Percentiles rank a stretch among this genome's conserved stretches.
Evolutionary conservation across 2,329 filamentous ascomycete species (phyloP).

Genomic region (Neurospora crassa): DNA sequence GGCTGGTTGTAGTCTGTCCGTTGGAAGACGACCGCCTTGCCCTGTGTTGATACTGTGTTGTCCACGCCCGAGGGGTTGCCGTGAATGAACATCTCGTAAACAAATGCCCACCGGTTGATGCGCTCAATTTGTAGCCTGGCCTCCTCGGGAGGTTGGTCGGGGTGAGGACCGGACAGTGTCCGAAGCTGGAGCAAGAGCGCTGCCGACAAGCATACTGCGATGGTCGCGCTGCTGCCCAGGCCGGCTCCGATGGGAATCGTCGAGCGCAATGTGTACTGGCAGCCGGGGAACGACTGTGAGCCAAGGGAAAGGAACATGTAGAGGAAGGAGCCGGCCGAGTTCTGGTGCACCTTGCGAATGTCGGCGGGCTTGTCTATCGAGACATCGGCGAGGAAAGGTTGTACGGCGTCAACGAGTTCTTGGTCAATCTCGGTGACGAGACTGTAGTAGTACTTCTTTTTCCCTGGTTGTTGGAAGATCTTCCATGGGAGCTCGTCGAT

Average conservation of each 20-base stretch:
- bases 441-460: slow-evolving; percentile 94
- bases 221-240: slow-evolving; percentile 87
- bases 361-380: slow-evolving; percentile 58
- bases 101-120: slow-evolving; percentile 97
- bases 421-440: slow-evolving; percentile 74
- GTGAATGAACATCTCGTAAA: slow-evolving; percentile 94
- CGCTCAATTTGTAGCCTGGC: slow-evolving; percentile 84
- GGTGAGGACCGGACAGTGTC: slow-evolving; percentile 80
- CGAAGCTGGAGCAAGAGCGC: slow-evolving; percentile 82
- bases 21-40: slow-evolving; percentile 89
- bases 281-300: slow-evolving; percentile 66
- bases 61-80: slow-evolving; percentile 95
- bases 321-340: slow-evolving; percentile 75
- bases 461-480: slow-evolving; percentile 65
- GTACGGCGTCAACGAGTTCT: slow-evolving; percentile 70
- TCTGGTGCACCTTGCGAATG: slow-evolving; percentile 73
- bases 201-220: slow-evolving; percentile 78
- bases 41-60: slow-evolving; percentile 89
- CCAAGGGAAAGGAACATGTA: slow-evolving; percentile 89
- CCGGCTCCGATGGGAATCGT: slow-evolving; percentile 90
- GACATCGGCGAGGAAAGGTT: slow-evolving; percentile 66
- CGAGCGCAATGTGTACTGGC: slow-evolving; percentile 82
- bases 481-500: slow-evolving; percentile 88
- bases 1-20: slow-evolving; percentile 68
- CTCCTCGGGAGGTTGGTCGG: slow-evolving; percentile 80